Base-by-base conservation (phyloP, 2,329 filamentous ascomycete genomes). In the Chalara sp. region DNA sequence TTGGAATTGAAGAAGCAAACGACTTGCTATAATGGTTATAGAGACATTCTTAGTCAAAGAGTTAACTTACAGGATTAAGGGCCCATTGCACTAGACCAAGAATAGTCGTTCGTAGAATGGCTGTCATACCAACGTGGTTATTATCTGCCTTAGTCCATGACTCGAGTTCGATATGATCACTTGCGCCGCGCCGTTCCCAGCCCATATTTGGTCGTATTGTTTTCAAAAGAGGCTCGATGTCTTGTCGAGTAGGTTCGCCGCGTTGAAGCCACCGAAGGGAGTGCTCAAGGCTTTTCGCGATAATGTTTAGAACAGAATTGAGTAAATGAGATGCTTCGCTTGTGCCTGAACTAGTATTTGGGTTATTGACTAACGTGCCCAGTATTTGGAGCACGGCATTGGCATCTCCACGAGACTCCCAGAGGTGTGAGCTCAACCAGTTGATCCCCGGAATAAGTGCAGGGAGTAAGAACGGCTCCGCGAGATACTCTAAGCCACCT, bases 401-500 rank as follows among this genome's bases (percentile, higher is more conserved):
- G 52, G 86, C 79, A 58, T 88, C 82, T 12, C 76, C 75, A 11
- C 80, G 78, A 52, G 84, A 79, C 47, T 83, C 76, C 74, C 84
- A 85, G 4, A 89, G 79, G 58, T 87, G 81, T 49, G 83, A 79
- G 1, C 82, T 76, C 53, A 93, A 75, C 72, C 86, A 92, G 3
- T 77, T 75, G 11, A 92, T 77, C 0, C 85, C 87, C 5, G 84
- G 81, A 2, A 92, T 80, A 0, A 93, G 74, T 0, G 87, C 87
- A 0, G 89, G 88, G n/a, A 92, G 70, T 2, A 93, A 70, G 56
- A 91, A 91, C 0, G 87, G 87, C 57, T 91, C 87, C 3, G 90
- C 81, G 8, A 93, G 74, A 61, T 90, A 89, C 68, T 92, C 88
- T 6, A 93, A 71, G 1, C 88, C 89, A 10, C 81, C 79, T 64